These are phyloP conservation scores for Amylocystis lapponica DNA, from an alignment of 768 basidiomycete genomes.

Conservation along the genomic window DNA sequence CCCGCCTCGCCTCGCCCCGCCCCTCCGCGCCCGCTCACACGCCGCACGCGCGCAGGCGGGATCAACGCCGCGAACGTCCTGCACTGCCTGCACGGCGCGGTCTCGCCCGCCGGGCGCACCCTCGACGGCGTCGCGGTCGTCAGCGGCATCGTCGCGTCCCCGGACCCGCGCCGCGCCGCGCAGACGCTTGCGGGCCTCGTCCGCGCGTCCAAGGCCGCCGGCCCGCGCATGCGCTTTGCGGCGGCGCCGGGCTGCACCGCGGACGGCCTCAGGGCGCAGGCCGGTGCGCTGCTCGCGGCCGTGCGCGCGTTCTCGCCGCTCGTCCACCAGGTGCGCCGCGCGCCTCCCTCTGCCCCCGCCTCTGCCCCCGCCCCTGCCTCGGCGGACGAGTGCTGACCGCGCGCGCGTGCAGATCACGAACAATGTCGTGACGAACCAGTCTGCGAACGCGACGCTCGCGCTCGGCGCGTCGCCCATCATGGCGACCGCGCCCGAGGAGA, in stretches of 20 bases:
- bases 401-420: slow-evolving; percentile 67
- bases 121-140: slow-evolving; percentile 87
- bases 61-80: slow-evolving; percentile 77
- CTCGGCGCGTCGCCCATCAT: slow-evolving; percentile 91
- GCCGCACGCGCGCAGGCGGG: slow-evolving; percentile 50
- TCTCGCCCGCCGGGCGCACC: slow-evolving; percentile 47
- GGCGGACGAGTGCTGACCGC: not conserved
- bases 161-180: slow-evolving; percentile 48
- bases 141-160: slow-evolving; percentile 75
- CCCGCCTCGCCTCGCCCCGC: not conserved
- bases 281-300: slow-evolving; percentile 42
- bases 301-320: slow-evolving; percentile 58
- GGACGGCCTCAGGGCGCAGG: slow-evolving; percentile 36
- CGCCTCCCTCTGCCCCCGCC: too few species aligned
- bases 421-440: slow-evolving; percentile 82
- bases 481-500: slow-evolving; percentile 81
- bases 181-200: slow-evolving; percentile 38
- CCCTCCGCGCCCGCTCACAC: not conserved
- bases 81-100: slow-evolving; percentile 67
- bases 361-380: not conserved
- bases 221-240: slow-evolving; percentile 17
- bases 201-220: slow-evolving; percentile 32
- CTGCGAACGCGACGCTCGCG: slow-evolving; percentile 85
- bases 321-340: slow-evolving; percentile 70
- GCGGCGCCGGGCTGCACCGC: slow-evolving; percentile 18